Conservation (phyloP, 176 grass and related monocot species). For the Hordeum vulgare region MorexV3_pseudomolecules_assembly NC_058521.1:170661616-170662115, state of each 20-base stretch:
- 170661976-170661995: conserved; percentile 80
- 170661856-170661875: conserved; percentile 49
- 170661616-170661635: conserved; percentile 31
- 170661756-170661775: conserved; percentile 38
- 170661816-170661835: conserved; percentile 54
- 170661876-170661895: conserved; percentile 76
- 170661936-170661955: conserved; percentile 64
- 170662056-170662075: conserved; percentile 52
- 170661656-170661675: conserved; percentile 40
- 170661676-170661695: conserved; percentile 67
- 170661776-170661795: conserved; percentile 48
- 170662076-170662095: conserved; percentile 61
- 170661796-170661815: conserved; percentile 73
- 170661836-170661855: conserved; percentile 49
- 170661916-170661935: conserved; percentile 34
- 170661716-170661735: conserved; percentile 47
- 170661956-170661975: conserved; percentile 36
- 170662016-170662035: conserved; percentile 38
- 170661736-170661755: conserved; percentile 61
- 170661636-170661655: conserved; percentile 33
- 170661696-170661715: conserved; percentile 55
- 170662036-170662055: conserved; percentile 60
- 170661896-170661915: conserved; percentile 44
- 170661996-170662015: conserved; percentile 44
- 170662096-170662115: conserved; percentile 87